Evolutionary conservation across 768 basidiomycete species (phyloP).

Genomic region (Hygrophoropsis aurantiaca): DNA sequence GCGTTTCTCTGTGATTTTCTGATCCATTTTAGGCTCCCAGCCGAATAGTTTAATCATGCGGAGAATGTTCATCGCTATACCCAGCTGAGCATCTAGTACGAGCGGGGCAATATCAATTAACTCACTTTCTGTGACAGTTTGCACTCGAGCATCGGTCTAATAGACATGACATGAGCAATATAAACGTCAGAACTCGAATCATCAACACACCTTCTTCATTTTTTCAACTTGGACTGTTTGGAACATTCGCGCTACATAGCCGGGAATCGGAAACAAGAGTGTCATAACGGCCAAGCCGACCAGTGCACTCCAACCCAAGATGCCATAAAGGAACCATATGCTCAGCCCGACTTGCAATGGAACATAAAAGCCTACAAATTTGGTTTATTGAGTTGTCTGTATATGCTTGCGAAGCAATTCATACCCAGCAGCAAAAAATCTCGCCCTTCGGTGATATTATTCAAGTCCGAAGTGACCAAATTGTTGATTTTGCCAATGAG

Average conservation of each 20-base stretch:
- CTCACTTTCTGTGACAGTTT: constrained; percentile 60
- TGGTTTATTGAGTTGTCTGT: background rate
- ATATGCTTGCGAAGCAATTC: background rate
- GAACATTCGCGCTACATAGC: constrained; percentile 48
- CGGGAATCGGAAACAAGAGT: constrained; percentile 57
- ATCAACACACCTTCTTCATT: constrained; percentile 40
- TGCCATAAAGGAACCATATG: too few relatives aligned
- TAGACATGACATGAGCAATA: background rate
- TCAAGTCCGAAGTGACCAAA: constrained; percentile 52
- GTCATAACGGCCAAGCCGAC: constrained; percentile 56
- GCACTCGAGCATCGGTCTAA: constrained; percentile 59
- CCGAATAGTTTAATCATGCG: constrained; percentile 75
- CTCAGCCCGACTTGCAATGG: constrained; percentile 24
- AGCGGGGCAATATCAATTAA: constrained; percentile 9
- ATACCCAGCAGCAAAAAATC: constrained; percentile 3
- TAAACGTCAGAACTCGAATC: background rate
- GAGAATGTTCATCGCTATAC: constrained; percentile 50
- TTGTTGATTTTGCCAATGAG: constrained; percentile 81
- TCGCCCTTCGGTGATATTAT: constrained; percentile 11
- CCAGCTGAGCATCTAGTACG: constrained; percentile 1
- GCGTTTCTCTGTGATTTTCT: constrained; percentile 54
- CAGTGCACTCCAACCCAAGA: too few relatives aligned
- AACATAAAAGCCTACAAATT: constrained; percentile 3
- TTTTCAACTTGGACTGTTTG: constrained; percentile 46
- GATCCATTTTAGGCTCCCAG: constrained; percentile 58